Base-by-base conservation (phyloP, 2,329 filamentous ascomycete species). In the Triangularia setosa region DNA sequence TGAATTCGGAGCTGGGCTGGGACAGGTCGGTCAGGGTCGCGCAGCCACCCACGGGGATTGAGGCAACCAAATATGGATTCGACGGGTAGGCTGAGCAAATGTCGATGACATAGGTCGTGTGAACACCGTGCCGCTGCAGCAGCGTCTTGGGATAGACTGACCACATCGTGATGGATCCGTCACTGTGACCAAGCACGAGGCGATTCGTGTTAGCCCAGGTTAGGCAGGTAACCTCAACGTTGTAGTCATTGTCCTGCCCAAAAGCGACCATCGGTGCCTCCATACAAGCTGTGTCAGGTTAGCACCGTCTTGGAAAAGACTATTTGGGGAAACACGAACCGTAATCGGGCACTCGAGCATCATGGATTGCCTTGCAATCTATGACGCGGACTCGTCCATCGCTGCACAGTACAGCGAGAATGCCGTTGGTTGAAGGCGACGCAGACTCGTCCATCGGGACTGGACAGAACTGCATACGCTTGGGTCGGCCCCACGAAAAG, bases 111-210 rank as follows among this genome's bases (percentile, higher is more conserved):
- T 79, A 75, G 58, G 79, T 84, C 65, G 81, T 79, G 69, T 87
- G 84, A n/a, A 83, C 76, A 4, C 81, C 78, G 58, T 84, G 79
- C 2, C 84, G 80, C 52, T 80, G 80, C 27, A 87, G 75, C 59
- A 85, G 74, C 25, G 76, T 73, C 54, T 72, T 74, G 0, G 84
- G 84, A 44, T 77, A 76, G 52, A 87, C 70, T 11, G 84, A 87
- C 84, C 84, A 87, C 11, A 87, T 75, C 21, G 79, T 78, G 35
- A 87, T 75, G 21, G 81, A 84, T 30, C 85, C 85, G 65, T 87
- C 85, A 0, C 79, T 80, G 70, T 86, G 84, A 58, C 83, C 85
- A 28, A 84, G 75, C 0, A 78, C 82, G 44, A 87, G 74, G 23
- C 84, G 81, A 69, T 87, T 87, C 67, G 79, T 78, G 64, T 80